A percentile compares a stretch with the other conserved stretches of the same genome.
Evolutionary conservation across 2,329 filamentous ascomycete genomes (phyloP).

Genomic region (Helotiales sp.): DNA sequence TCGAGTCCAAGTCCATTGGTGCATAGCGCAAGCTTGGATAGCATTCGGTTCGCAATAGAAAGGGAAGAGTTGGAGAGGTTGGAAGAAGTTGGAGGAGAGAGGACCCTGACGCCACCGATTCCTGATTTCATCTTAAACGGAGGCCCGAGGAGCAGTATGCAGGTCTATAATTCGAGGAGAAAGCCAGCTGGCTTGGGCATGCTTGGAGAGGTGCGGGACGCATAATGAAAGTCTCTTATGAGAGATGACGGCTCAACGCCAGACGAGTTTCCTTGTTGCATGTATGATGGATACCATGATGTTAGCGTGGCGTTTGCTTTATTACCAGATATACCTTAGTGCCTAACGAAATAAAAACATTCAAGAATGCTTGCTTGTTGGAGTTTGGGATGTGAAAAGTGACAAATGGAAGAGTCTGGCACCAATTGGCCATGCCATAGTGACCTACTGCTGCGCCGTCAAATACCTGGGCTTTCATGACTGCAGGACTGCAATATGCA

Average conservation of each 20-base stretch:
- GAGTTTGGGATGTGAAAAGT: not conserved
- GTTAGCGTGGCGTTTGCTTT: slow-evolving; percentile 40
- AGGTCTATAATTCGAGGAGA: slow-evolving; percentile 48
- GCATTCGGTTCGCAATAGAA: slow-evolving; percentile 37
- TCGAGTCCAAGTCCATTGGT: slow-evolving; percentile 58
- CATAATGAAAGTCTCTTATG: slow-evolving; percentile 28
- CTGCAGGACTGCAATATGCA: not conserved
- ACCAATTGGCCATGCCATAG: not conserved
- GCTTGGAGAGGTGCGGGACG: slow-evolving; percentile 32
- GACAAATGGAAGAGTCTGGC: not conserved
- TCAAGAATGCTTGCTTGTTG: not conserved
- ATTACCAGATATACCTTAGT: slow-evolving; percentile 39
- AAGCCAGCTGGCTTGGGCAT: slow-evolving; percentile 32
- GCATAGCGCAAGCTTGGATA: slow-evolving; percentile 56
- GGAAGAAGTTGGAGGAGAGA: slow-evolving; percentile 42
- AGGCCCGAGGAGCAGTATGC: slow-evolving; percentile 55
- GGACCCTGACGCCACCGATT: slow-evolving; percentile 63
- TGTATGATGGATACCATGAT: slow-evolving; percentile 41
- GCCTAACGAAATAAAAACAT: slow-evolving; percentile 31
- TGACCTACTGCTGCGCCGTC: not conserved
- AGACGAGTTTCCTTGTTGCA: slow-evolving; percentile 38
- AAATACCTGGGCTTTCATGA: too few species aligned
- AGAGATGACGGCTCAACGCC: slow-evolving; percentile 37
- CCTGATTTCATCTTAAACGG: slow-evolving; percentile 65
- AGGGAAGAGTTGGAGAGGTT: slow-evolving; percentile 37